phyloP scores from a whole-genome alignment of 202 grass and related monocot species.

The Setaria viridis region DNA sequence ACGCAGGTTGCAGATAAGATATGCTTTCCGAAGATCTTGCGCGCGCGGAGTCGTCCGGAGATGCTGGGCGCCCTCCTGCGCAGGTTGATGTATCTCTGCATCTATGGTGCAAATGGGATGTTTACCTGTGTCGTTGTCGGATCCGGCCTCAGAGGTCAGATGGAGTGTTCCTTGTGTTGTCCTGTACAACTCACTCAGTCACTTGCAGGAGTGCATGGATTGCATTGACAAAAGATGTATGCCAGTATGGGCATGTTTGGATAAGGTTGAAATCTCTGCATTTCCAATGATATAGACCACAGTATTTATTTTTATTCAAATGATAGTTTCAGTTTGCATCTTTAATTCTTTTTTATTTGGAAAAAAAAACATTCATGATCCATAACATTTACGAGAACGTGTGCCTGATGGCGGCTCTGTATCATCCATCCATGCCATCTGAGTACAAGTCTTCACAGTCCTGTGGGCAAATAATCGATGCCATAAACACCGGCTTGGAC shows the following conservation, averaged over 20 bases:
- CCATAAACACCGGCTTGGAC: neutral
- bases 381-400: neutral
- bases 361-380: neutral
- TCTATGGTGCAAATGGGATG: conserved; percentile 26
- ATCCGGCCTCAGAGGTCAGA: neutral
- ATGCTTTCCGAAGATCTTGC: conserved; percentile 13
- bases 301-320: neutral
- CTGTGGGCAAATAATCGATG: conserved; percentile 3
- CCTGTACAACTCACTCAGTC: too few relatives aligned
- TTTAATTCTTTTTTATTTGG: neutral
- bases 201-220: neutral
- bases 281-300: neutral
- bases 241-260: neutral
- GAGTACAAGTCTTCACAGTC: neutral
- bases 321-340: too few relatives aligned
- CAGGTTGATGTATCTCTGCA: conserved; percentile 4
- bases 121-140: conserved; percentile 12
- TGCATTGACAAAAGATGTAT: neutral
- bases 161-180: neutral
- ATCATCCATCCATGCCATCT: neutral
- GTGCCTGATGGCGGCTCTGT: neutral
- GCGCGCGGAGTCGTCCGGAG: neutral
- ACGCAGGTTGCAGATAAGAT: conserved; percentile 16
- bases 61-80: conserved; percentile 18
- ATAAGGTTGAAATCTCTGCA: neutral